Base-by-base conservation (phyloP, 129 eudicot species). In the Mikania micrantha region DNA sequence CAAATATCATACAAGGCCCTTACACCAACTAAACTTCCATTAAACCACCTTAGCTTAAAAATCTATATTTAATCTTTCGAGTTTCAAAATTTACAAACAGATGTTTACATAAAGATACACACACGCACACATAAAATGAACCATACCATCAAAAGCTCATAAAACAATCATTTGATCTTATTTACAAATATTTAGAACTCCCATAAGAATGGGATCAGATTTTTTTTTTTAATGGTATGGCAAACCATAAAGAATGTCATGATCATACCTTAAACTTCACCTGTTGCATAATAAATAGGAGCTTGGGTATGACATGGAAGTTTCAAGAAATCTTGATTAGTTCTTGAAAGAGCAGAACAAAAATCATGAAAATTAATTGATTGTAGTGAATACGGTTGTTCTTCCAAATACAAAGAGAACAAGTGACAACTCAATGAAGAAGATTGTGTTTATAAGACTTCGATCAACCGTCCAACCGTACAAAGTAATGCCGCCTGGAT, bases 391-490 rank as follows among this genome's bases (percentile, higher is more conserved):
- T 22, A 90, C 83, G 3, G 87, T 70, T 17, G 97, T 90, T 75
- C 87, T 79, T 47, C 95, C 91, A 24, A 90, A 74, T 1, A 90
- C 95, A 27, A 86, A 90, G 28, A 85, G 89, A 59, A 90, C 85
- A 13, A 90, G 64, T 9, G 95, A 82, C 56, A 90, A 70, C 67
- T 90, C 87, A 34, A 90, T 78, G 81, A 82, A 84, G 82, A 90
- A 90, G 69, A 90, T 90, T 1, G 95, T 84, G 84, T 78, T 80
- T 66, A 90, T 84, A 39, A 90, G 78, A 39, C 83, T 75, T 50
- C 97, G 83, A 70, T 90, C 97, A 31, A 82, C 91, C 22, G 91
- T 84, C 91, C 87, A 90, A 15, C 97, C 97, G 39, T 82, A 90
- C 61, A 90, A 65, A 9, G 97, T 90, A 66, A 90, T 79, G 57